Conservation (phyloP, 257 asterid genomes). For the Gentiana dahurica region DNA sequence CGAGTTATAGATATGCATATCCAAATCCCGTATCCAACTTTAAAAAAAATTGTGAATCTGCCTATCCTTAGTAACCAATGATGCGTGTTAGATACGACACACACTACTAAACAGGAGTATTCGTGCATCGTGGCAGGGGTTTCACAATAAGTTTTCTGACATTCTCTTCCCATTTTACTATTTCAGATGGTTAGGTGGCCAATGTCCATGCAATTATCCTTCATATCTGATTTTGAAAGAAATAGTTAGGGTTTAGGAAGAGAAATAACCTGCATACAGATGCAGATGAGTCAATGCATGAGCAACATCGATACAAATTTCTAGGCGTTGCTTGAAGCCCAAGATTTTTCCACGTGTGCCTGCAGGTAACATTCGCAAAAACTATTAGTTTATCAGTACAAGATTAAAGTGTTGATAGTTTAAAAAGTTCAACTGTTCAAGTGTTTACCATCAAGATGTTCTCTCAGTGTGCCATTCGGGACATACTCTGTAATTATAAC, state of each 20-base stretch:
- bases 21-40: too few relatives aligned
- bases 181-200: too few relatives aligned
- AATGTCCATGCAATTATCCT: too few relatives aligned
- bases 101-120: too few relatives aligned
- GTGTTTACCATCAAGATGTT: conserved; percentile 83
- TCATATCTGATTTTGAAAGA: conserved; percentile 8
- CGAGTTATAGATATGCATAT: too few relatives aligned
- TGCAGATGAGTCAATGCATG: conserved; percentile 94
- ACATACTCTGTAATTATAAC: conserved; percentile 85
- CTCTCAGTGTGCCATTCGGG: conserved; percentile 87
- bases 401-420: conserved; percentile 3
- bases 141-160: too few relatives aligned
- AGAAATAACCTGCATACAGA: conserved; percentile 68
- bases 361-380: conserved; percentile 25
- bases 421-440: conserved; percentile 6
- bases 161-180: too few relatives aligned
- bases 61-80: too few relatives aligned
- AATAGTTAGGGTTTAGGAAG: conserved; percentile 6
- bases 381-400: conserved; percentile 5
- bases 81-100: too few relatives aligned
- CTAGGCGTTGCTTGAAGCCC: conserved; percentile 91
- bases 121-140: too few relatives aligned
- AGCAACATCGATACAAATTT: conserved; percentile 83
- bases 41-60: too few relatives aligned
- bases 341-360: conserved; percentile 65